A percentile compares a stretch with the other conserved stretches of the same genome.
phyloP scores from a whole-genome alignment of 1,284 basidiomycete genomes.

The Anthracocystis panici-leucophaei region DNA sequence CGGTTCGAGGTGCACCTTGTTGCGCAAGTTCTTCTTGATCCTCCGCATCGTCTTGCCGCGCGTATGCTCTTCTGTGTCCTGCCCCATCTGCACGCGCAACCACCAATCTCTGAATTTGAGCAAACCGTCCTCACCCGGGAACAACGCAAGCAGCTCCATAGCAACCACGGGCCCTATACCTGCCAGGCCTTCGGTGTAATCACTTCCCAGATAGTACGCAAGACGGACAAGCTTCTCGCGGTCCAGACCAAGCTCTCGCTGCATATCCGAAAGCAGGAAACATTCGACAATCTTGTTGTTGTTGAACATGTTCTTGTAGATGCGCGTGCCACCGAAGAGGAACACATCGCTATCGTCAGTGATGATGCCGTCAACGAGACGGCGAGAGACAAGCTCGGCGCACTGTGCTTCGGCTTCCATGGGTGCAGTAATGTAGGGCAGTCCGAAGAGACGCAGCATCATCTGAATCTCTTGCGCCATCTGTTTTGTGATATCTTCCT shows the following conservation, averaged over 20 bases:
- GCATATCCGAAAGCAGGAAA: slow-evolving; percentile 85
- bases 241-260: slow-evolving; percentile 87
- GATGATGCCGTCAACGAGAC: slow-evolving; percentile 95
- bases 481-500: slow-evolving; percentile 92
- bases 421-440: slow-evolving; percentile 98
- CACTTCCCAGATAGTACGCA: slow-evolving; percentile 93
- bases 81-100: slow-evolving; percentile 90
- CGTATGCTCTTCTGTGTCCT: slow-evolving; percentile 79
- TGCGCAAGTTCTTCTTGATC: slow-evolving; percentile 66
- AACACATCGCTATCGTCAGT: slow-evolving; percentile 99
- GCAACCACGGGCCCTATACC: slow-evolving; percentile 96
- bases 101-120: slow-evolving; percentile 94
- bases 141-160: slow-evolving; percentile 77
- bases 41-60: slow-evolving; percentile 67
- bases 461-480: slow-evolving; percentile 95
- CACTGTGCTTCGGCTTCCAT: slow-evolving; percentile 99
- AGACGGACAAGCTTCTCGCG: slow-evolving; percentile 87
- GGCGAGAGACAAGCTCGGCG: slow-evolving; percentile 85
- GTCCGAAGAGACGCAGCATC: slow-evolving; percentile 87
- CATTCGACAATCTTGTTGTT: slow-evolving; percentile 98
- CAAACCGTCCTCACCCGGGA: slow-evolving; percentile 76
- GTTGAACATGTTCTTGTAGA: slow-evolving; percentile 99
- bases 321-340: slow-evolving; percentile 90
- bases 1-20: slow-evolving; percentile 79
- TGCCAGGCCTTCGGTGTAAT: slow-evolving; percentile 95